Evolutionary conservation across 805 yeast species (phyloP), one percentile per base, ranked within the genome.

Genomic region (Candida nanaspora): DNA sequence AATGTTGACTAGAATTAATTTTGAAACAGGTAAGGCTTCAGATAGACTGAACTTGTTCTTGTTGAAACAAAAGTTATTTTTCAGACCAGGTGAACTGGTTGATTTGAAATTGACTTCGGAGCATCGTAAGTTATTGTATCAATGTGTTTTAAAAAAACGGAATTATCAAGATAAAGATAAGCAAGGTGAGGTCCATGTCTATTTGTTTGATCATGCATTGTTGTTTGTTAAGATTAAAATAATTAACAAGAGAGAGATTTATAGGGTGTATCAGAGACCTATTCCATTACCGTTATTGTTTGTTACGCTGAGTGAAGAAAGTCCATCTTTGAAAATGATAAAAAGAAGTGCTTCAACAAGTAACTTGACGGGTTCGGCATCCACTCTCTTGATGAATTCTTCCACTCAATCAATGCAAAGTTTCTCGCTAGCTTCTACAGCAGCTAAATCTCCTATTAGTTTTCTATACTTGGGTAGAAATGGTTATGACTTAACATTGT

Each of bases 21-120:
- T 77, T 37, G 97, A 89, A 51, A 80, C 94, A 32, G 98, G 98
- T 64, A 89, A 83, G 50, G 86, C 95, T 25, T 88, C 93, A 30
- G 96, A 91, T 67, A 74, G 96, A 48, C 87, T 88, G 64, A 86
- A 89, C 48, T 74, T 93, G 45, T 83, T 88, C 68, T 80, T 88
- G 38, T 71, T 93, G 57, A 85, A 86, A 53, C 96, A 86, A 59
- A 80, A 86, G 40, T 72, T 93, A 45, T 81, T 87, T 25, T 83
- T 82, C 65, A 73, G 84, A 46, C 81, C 82, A 4, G 88, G 87
- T 45, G 96, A 89, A 52, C 77, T 82, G 53, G 89, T 82, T 49
- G 94, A 91, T 56, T 70, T 93, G 65, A 87, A 86, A 47, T 70
- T 93, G 49, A 78, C 82, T 38, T 87, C 87, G 43, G 95, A 84